These are phyloP conservation scores for Penicillium sp. DNA, from an alignment of 2,329 filamentous ascomycete genomes.

Conservation along the genomic window DNA sequence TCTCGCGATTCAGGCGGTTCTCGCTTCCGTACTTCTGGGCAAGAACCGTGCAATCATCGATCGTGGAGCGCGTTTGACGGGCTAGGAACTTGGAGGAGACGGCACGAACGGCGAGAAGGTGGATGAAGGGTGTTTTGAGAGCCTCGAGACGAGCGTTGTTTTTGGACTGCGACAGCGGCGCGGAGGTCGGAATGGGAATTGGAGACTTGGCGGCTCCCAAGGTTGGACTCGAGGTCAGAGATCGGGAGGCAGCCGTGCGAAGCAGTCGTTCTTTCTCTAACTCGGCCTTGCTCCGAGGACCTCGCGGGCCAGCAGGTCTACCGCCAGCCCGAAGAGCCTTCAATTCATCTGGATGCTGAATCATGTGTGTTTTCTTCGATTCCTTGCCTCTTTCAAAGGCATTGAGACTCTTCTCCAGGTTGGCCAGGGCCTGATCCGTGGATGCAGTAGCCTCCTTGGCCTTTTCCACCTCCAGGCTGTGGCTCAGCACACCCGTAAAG, in stretches of 20 bases:
- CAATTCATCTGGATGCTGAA: constrained; percentile 36
- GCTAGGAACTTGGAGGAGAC: constrained; percentile 46
- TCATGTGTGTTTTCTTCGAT: constrained; percentile 50
- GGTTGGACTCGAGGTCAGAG: constrained; percentile 41
- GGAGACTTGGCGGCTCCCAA: constrained; percentile 37
- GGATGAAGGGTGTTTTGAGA: constrained; percentile 44
- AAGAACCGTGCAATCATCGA: constrained; percentile 46
- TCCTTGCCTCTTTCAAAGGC: constrained; percentile 57
- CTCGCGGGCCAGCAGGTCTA: constrained; percentile 27
- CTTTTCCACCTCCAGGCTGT: constrained; percentile 53
- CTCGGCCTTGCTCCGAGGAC: constrained; percentile 36
- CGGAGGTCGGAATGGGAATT: constrained; percentile 36
- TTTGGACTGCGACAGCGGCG: constrained; percentile 35
- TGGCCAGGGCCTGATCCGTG: constrained; percentile 56
- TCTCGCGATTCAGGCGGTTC: constrained; percentile 45
- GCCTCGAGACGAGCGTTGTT: constrained; percentile 40
- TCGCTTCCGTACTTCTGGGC: constrained; percentile 51
- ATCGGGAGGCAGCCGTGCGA: constrained; percentile 35
- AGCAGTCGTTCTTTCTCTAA: constrained; percentile 42
- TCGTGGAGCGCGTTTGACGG: constrained; percentile 45
- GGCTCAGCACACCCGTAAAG: constrained; percentile 54
- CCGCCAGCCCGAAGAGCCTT: constrained; percentile 34
- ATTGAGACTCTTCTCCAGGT: constrained; percentile 55
- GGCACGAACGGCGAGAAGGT: constrained; percentile 52
- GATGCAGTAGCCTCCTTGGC: constrained; percentile 52